Percentiles rank a stretch among this genome's conserved stretches.
Conservation (phyloP, 2,329 filamentous ascomycete genomes). For the Botryotinia calthae region DNA sequence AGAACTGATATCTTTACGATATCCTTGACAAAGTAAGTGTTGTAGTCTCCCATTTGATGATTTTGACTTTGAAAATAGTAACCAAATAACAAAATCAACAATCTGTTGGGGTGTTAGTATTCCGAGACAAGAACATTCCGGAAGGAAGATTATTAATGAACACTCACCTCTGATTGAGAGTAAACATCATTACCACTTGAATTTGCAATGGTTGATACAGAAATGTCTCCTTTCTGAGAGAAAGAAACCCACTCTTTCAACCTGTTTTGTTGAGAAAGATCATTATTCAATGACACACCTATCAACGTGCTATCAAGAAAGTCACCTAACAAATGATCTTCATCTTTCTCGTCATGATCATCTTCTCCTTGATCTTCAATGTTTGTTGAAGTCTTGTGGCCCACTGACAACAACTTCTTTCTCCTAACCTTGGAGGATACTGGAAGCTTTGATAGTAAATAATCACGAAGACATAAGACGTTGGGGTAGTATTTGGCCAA, state of each 20-base stretch:
- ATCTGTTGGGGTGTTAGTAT: conserved; percentile 49
- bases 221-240: conserved; percentile 62
- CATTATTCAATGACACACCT: conserved; percentile 30
- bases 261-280: conserved; percentile 40
- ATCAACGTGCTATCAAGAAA: conserved; percentile 38
- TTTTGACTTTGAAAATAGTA: conserved; percentile 63
- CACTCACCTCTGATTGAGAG: conserved; percentile 63
- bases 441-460: conserved; percentile 65
- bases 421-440: conserved; percentile 61
- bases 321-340: conserved; percentile 20
- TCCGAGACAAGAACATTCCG: conserved; percentile 20
- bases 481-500: conserved; percentile 66
- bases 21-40: conserved; percentile 84
- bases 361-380: neutral
- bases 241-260: conserved; percentile 58
- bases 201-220: conserved; percentile 50
- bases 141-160: conserved; percentile 15
- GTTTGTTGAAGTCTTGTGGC: conserved; percentile 16
- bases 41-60: conserved; percentile 52
- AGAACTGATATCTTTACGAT: conserved; percentile 49
- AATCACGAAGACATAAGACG: conserved; percentile 66
- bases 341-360: conserved; percentile 13
- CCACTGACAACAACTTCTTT: conserved; percentile 48
- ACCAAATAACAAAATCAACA: conserved; percentile 74
- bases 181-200: conserved; percentile 46